Evolutionary conservation across 176 grass and related monocot species (phyloP).

Genomic region (Zizania latifolia): DNA sequence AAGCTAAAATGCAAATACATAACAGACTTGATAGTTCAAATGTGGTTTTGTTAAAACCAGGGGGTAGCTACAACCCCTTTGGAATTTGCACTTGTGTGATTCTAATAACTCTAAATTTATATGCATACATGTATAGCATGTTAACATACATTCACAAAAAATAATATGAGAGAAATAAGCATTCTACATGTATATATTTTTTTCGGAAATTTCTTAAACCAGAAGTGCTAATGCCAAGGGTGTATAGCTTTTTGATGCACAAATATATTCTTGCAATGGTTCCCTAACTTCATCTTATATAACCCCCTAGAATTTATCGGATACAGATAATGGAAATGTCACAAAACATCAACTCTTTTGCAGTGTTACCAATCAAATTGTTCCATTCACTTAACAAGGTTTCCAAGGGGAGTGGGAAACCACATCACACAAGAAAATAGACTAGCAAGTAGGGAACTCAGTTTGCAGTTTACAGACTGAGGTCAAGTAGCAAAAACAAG

Average conservation of each 20-base stretch:
- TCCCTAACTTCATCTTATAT: neutral
- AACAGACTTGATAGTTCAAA: neutral
- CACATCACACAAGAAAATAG: constrained; percentile 22
- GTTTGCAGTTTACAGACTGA: neutral
- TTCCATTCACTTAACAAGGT: neutral
- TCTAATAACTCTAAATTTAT: neutral
- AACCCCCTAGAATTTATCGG: neutral
- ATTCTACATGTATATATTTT: too few relatives aligned
- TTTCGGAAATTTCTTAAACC: neutral
- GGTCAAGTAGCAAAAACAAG: constrained; percentile 2
- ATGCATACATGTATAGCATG: neutral
- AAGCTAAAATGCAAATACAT: constrained; percentile 10
- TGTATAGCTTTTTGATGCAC: too few relatives aligned
- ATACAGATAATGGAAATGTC: neutral
- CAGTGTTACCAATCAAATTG: neutral
- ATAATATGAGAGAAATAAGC: too few relatives aligned
- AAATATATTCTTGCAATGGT: neutral
- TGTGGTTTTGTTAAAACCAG: too few relatives aligned
- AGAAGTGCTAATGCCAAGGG: neutral
- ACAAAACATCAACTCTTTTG: neutral
- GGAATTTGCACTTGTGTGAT: neutral
- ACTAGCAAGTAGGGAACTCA: neutral
- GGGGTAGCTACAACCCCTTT: neutral
- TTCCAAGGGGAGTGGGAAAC: neutral
- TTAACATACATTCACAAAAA: neutral